Percentiles rank a stretch among this genome's conserved stretches.
These are phyloP conservation scores for Aspergillus sp. DNA, from an alignment of 2,329 filamentous ascomycete genomes.

Conservation along the genomic window DNA sequence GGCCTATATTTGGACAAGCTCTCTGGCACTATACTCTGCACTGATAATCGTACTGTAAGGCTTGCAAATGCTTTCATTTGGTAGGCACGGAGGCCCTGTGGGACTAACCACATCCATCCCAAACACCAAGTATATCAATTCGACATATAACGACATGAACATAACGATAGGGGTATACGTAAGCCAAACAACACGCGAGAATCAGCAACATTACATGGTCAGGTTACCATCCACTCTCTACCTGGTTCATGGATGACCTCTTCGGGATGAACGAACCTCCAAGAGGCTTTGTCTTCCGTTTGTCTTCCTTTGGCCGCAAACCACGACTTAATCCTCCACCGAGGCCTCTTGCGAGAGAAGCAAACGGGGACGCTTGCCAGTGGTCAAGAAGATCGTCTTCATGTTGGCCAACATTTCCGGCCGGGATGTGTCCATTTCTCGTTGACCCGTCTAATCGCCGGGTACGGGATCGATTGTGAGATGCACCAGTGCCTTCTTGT, in stretches of 20 bases:
- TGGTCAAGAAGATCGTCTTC: slow-evolving; percentile 32
- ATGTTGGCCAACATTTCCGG: slow-evolving; percentile 22
- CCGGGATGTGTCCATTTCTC: slow-evolving; percentile 11
- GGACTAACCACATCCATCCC: background rate
- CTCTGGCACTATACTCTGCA: too few relatives aligned
- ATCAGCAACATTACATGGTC: slow-evolving; percentile 1
- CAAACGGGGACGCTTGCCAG: slow-evolving; percentile 38
- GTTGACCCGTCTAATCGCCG: slow-evolving; percentile 14
- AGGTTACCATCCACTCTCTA: slow-evolving; percentile 15
- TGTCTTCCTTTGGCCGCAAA: slow-evolving; percentile 31
- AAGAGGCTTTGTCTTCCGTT: slow-evolving; percentile 21
- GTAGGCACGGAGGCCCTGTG: too few relatives aligned
- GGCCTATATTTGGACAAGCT: too few relatives aligned
- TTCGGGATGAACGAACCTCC: slow-evolving; percentile 19
- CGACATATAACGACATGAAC: background rate
- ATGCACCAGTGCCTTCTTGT: slow-evolving; percentile 10
- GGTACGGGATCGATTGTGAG: slow-evolving; percentile 15
- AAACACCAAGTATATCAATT: background rate
- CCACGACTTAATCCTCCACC: slow-evolving; percentile 43
- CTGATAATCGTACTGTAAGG: too few relatives aligned
- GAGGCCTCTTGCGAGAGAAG: slow-evolving; percentile 40
- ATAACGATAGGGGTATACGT: slow-evolving; percentile 7
- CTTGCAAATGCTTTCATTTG: too few relatives aligned
- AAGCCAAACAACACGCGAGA: background rate
- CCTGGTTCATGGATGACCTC: slow-evolving; percentile 23